Evolutionary conservation across 495 filamentous ascomycete species (phyloP).

Genomic region (Neurospora sp.): DNA sequence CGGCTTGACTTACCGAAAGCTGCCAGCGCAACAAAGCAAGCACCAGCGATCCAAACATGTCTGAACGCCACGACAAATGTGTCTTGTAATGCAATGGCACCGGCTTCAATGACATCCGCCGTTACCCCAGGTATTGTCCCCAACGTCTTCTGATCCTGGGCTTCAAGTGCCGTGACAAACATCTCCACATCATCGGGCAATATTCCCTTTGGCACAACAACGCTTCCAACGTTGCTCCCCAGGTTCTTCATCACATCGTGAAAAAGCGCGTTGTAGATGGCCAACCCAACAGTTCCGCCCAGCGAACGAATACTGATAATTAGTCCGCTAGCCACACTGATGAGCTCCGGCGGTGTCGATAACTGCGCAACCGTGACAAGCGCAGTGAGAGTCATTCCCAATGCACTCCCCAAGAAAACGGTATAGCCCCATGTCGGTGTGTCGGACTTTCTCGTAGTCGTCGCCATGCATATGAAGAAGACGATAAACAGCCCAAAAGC

Average conservation of each 20-base stretch:
- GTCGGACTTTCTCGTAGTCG: slow-evolving; percentile 4
- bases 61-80: slow-evolving; percentile 17
- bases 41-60: slow-evolving; percentile 21
- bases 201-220: slow-evolving; percentile 14
- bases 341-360: slow-evolving; percentile 22
- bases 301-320: not conserved
- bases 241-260: slow-evolving; percentile 7
- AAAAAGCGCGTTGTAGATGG: slow-evolving; percentile 23
- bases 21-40: slow-evolving; percentile 16
- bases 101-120: slow-evolving; percentile 10
- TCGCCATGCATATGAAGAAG: slow-evolving; percentile 23
- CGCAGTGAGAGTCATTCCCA: slow-evolving; percentile 19
- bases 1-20: slow-evolving; percentile 10
- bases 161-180: slow-evolving; percentile 14
- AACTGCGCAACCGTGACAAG: slow-evolving; percentile 26
- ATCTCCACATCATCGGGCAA: not conserved
- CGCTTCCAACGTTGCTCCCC: slow-evolving; percentile 11
- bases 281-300: slow-evolving; percentile 24
- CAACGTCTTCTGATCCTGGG: slow-evolving; percentile 9
- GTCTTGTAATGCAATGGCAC: slow-evolving; percentile 10
- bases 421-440: slow-evolving; percentile 20
- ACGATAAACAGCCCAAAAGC: slow-evolving; percentile 16
- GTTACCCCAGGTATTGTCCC: slow-evolving; percentile 10
- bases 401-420: slow-evolving; percentile 17
- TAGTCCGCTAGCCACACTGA: slow-evolving; percentile 13